Evolutionary conservation across 345 rosid species (phyloP).

Genomic region (Nephelium lappaceum): DNA sequence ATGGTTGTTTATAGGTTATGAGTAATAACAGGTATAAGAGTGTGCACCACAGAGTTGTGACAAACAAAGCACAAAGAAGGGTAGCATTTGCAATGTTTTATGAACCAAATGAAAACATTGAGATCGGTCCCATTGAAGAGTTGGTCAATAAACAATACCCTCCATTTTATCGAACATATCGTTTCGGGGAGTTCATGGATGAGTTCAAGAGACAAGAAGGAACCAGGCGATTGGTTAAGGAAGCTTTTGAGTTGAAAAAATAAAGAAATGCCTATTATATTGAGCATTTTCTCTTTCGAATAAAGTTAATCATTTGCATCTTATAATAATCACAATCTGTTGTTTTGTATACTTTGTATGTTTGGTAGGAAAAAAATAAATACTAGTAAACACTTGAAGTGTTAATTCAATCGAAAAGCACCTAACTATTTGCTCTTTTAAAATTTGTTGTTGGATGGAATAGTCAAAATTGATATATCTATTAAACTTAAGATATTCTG

Average conservation of each 20-base stretch:
- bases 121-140: constrained; percentile 23
- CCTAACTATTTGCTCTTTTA: too few species aligned
- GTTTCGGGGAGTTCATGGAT: constrained; percentile 7
- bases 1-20: too few species aligned
- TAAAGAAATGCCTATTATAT: not conserved
- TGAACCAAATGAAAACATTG: not conserved
- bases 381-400: too few species aligned
- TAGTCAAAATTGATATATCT: too few species aligned
- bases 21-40: constrained; percentile 5
- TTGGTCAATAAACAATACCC: constrained; percentile 21
- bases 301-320: too few species aligned
- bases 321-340: too few species aligned
- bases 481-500: too few species aligned
- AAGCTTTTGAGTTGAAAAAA: constrained; percentile 17
- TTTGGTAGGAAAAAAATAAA: too few species aligned
- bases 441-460: too few species aligned
- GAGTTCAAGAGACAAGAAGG: constrained; percentile 25
- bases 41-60: constrained; percentile 24
- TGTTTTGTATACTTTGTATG: too few species aligned
- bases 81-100: constrained; percentile 17
- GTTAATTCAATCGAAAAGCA: too few species aligned
- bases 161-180: constrained; percentile 6
- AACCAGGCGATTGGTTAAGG: constrained; percentile 15
- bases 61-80: constrained; percentile 3
- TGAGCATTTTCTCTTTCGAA: too few species aligned